Base-by-base conservation (phyloP, 208 protist species). In the Wallacemonas sp. region DNA sequence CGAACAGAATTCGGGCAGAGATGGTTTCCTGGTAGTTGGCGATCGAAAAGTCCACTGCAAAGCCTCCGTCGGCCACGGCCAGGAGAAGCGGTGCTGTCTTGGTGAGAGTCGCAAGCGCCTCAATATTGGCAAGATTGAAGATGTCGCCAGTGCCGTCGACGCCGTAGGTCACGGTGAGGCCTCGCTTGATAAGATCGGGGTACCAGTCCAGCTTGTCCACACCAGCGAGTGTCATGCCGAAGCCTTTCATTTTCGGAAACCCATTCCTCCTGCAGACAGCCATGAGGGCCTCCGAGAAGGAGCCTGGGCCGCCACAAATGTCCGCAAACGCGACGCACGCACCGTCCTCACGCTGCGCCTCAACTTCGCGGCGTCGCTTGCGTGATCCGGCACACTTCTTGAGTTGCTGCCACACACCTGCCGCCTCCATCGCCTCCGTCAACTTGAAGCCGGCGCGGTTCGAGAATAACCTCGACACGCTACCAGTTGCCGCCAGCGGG, bases 361-460 rank as follows among this genome's bases (percentile, higher is more conserved):
- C 51, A 4, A 14, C 5, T 38, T 58, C 30, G 6, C 51, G 51
- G 6, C 51, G 51, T 3, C 67, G 66, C 46, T 80, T 79, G 24
- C 63, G 54, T 9, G 51, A 36, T 33, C 68, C 26, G 26, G 58
- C 22, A 12, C 4, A 27, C 44, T 72, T 77, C 34, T 64, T 66
- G 28, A 56, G 31, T 19, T 85, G 77, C 70, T 82, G 53, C 84
- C 84, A 93, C 38, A 92, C 76, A 14, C 75, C 80, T 0, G 76
- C 77, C 0, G 86, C 80, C 59, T 96, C 85, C 85, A 96, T 88
- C 30, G 83, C 72, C 68, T 95, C 80, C n/a, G 84, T 69, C 65
- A 97, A 88, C 67, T 97, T 97, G 77, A 93, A 75, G 17, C 93
- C 93, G 8, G 93, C 90, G n/a, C 90, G 80, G 73, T 97, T 96